Base-by-base conservation (phyloP, 1,284 basidiomycete genomes). In the Heliocybe sulcata region DNA sequence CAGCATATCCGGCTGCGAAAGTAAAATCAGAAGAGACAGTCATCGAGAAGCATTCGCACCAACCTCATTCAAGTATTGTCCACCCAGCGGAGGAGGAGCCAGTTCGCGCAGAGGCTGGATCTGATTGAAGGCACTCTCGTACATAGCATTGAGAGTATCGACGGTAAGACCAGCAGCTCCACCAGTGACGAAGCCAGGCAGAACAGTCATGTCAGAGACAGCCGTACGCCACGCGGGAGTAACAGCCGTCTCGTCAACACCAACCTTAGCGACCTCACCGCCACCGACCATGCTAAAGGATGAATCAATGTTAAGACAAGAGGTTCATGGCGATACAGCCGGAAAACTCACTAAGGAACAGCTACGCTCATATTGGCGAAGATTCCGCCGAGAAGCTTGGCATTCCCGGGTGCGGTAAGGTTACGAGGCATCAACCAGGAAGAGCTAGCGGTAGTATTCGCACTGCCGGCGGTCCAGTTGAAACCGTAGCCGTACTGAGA, bases 1-100 rank as follows among this genome's bases (percentile, higher is more conserved):
- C 35, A 71, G 73, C n/a, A 69, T 58, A 0, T 72, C 73, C 2
- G 69, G 75, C 77, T 35, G 33, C 33, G 33, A 9, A 35, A 16
- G 16, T 35, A 35, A 35, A 16, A 9, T 35, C 33, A 35, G 9
- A 16, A 9, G 16, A 35, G 16, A 16, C 33, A 35, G 33, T 9
- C 33, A 16, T 9, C 16, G 16, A 35, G 33, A 16, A 35, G 33
- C 9, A 35, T n/a, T n/a, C n/a, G 16, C 9, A 35, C 33, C 16
- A 16, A 35, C 33, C 33, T 77, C 25, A 19, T 45, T 38, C 33
- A 35, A 16, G 16, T 35, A 35, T 16, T 35, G 33, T 35, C 33
- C 33, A 35, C 33, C 33, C 33, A 35, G 16, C 16, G 33, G 33
- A 35, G 33, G 33, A 35, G 33, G 33, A 9, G 33, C 33, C 33